Base-by-base conservation (phyloP, 2,329 filamentous ascomycete species). In the Epichloe coenophiala region DNA sequence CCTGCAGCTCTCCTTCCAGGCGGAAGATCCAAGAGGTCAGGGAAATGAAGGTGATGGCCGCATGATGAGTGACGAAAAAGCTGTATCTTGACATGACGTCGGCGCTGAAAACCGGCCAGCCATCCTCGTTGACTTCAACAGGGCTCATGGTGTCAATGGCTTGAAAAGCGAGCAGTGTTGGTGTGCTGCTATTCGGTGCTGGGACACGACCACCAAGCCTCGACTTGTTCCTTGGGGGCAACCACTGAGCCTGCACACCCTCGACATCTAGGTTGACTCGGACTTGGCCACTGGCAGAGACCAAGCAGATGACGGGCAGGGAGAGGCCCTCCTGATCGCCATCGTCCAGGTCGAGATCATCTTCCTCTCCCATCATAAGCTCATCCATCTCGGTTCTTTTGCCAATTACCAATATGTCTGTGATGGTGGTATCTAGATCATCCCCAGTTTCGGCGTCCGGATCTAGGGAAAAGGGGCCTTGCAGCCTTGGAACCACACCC, bases 201-300 rank as follows among this genome's bases (percentile, higher is more conserved):
- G 65, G 55, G 11, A 72, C 60, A 11, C 68, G 65, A n/a, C 66
- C 63, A 38, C 27, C 27, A 39, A 68, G 54, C 57, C 68, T 76
- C 1, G 69, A 71, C 57, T 74, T 80, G 58, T 68, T 71, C 51
- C 73, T 76, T 6, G 77, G 76, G 1, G 78, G 78, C 19, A 84
- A 66, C 80, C 80, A 84, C 59, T 82, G 76, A n/a, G 80, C 80
- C 60, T 83, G 75, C 15, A 83, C 72, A 1, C 78, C 78, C 9
- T 81, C 74, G 2, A 80, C 58, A 56, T 84, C 80, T 12, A 84
- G 68, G 56, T 79, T 83, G 38, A 84, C 68, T 42, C 78, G 73
- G 51, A 83, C 68, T 58, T 78, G 77, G 3, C 80, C 80, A 56
- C 76, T 81, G 3, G 74, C 77, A 1, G 78, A 78, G 2, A 83